Conservation (phyloP, 192 early-diverging fungal species). For the Allomyces arbusculus region DNA sequence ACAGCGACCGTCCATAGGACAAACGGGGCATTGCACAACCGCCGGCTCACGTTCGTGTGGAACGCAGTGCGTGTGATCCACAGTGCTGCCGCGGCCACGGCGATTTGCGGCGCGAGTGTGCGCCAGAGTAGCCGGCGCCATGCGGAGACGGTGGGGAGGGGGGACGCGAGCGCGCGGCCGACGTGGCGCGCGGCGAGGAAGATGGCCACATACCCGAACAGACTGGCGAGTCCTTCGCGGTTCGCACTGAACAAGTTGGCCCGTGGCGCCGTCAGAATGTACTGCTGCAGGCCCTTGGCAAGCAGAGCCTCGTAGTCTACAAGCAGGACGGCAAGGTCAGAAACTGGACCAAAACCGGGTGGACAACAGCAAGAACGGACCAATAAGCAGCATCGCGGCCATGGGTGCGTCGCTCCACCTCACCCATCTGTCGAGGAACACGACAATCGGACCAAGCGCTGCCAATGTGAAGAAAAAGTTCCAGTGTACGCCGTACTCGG, state of each 20-base stretch:
- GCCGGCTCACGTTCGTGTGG: constrained; percentile 15
- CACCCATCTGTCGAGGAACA: constrained; percentile 16
- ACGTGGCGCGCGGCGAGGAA: constrained; percentile 57
- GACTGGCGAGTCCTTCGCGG: constrained; percentile 73
- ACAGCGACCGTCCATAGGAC: constrained; percentile 55
- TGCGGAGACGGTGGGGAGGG: constrained; percentile 15
- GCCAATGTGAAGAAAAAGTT: constrained; percentile 95
- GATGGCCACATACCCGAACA: constrained; percentile 64
- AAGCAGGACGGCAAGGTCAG: neutral
- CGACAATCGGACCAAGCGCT: constrained; percentile 57
- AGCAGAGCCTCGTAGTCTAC: too few relatives aligned
- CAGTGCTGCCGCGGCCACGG: constrained; percentile 5
- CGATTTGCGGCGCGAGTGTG: constrained; percentile 17
- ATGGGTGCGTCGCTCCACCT: constrained; percentile 18
- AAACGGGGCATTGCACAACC: constrained; percentile 41
- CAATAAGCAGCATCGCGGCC: constrained; percentile 32
- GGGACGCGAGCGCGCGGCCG: constrained; percentile 37
- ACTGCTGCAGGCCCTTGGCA: constrained; percentile 12
- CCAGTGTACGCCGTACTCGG: constrained; percentile 95
- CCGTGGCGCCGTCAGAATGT: constrained; percentile 55
- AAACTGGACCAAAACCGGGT: neutral
- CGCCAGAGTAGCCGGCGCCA: constrained; percentile 23
- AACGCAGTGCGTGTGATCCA: constrained; percentile 47
- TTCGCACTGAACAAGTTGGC: constrained; percentile 56
- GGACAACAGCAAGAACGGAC: constrained; percentile 22